Percentiles rank a stretch among this genome's conserved stretches.
Evolutionary conservation across 805 yeast genomes (phyloP).

Genomic region (Candida glaebosa): DNA sequence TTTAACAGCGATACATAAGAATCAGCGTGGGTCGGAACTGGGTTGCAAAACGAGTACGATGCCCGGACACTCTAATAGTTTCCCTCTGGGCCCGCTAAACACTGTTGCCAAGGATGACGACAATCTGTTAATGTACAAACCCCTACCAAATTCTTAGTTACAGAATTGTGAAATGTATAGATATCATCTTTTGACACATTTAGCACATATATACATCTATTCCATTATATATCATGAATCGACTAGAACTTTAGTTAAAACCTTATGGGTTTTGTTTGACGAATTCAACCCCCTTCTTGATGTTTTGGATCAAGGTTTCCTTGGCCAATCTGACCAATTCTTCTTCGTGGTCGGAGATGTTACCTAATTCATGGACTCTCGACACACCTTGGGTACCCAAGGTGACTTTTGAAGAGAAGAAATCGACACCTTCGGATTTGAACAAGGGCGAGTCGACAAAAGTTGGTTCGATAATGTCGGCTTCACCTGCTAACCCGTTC

Average conservation of each 20-base stretch:
- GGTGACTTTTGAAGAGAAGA: slow-evolving; percentile 93
- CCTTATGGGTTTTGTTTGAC: slow-evolving; percentile 65
- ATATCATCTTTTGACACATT: not conserved
- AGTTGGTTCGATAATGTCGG: slow-evolving; percentile 41
- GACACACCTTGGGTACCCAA: slow-evolving; percentile 89
- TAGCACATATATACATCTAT: slow-evolving; percentile 3
- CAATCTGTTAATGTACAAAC: too few relatives aligned
- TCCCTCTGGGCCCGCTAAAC: too few relatives aligned
- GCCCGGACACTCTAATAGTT: too few relatives aligned
- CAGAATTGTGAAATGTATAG: too few relatives aligned
- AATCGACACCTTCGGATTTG: slow-evolving; percentile 69
- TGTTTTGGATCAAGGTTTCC: slow-evolving; percentile 87
- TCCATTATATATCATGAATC: not conserved
- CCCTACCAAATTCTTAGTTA: too few relatives aligned
- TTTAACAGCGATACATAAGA: too few relatives aligned
- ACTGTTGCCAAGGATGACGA: too few relatives aligned
- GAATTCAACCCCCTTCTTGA: slow-evolving; percentile 89
- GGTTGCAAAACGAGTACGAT: too few relatives aligned
- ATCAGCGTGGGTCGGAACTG: too few relatives aligned
- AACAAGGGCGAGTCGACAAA: slow-evolving; percentile 54
- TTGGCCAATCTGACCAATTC: slow-evolving; percentile 78
- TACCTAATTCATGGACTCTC: slow-evolving; percentile 75
- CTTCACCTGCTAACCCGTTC: slow-evolving; percentile 24
- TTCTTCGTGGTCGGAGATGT: slow-evolving; percentile 73
- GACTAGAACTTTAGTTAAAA: not conserved